Percentiles rank a stretch among this genome's conserved stretches.
phyloP scores from a whole-genome alignment of 2,329 filamentous ascomycete genomes.

The Diaporthe capsici region DNA sequence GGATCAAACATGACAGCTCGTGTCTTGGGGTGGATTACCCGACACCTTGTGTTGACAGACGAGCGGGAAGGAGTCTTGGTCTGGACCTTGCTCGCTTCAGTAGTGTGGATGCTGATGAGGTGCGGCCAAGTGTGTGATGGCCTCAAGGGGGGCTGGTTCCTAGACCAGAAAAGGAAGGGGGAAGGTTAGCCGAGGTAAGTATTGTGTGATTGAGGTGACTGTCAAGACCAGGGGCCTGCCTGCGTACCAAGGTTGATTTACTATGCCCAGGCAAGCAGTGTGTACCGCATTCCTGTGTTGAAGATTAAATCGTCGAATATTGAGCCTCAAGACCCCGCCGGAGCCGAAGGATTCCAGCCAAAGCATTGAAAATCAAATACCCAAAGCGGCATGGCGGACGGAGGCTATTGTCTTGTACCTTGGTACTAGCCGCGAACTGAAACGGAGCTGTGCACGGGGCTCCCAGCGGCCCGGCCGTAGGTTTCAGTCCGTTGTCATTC shows the following conservation, averaged over 20 bases:
- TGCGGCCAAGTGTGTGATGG: constrained; percentile 21
- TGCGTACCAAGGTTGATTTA: neutral
- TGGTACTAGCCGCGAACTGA: constrained; percentile 10
- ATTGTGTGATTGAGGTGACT: neutral
- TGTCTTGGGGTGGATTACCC: neutral
- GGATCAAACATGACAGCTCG: constrained; percentile 22
- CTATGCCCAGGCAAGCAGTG: neutral
- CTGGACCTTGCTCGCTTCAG: neutral
- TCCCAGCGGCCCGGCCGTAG: constrained; percentile 11
- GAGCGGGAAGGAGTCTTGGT: neutral
- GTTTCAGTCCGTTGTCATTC: constrained; percentile 25
- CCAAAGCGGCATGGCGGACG: neutral
- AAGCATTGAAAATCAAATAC: neutral
- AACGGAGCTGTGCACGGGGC: constrained; percentile 15
- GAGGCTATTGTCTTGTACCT: neutral
- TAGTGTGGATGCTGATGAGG: constrained; percentile 4
- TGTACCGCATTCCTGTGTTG: neutral
- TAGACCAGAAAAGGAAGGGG: neutral
- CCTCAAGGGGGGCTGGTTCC: neutral
- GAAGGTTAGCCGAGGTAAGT: neutral
- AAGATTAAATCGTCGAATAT: neutral
- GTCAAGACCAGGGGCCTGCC: neutral
- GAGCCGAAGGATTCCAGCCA: neutral
- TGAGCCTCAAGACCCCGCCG: neutral
- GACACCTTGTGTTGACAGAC: neutral